Base-by-base conservation (phyloP, 139 green algal genomes). In the Chlorella sp. region DNA sequence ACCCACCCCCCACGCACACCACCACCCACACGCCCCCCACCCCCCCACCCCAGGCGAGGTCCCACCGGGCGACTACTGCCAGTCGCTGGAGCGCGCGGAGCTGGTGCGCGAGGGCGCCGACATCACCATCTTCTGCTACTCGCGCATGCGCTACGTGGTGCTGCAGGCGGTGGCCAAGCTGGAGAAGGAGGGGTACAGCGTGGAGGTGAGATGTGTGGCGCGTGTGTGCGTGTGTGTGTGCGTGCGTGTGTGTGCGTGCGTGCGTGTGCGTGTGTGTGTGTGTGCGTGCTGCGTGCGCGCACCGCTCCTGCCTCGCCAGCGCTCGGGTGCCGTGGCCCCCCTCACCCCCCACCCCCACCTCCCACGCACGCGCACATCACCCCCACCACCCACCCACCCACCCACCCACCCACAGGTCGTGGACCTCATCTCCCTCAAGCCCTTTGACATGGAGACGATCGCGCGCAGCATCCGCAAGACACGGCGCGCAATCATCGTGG, bases 361-460 rank as follows among this genome's bases (percentile, higher is more conserved):
- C n/a, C n/a, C n/a, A n/a, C n/a, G n/a, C n/a, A n/a, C n/a, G n/a
- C n/a, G n/a, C n/a, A n/a, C n/a, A n/a, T n/a, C n/a, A n/a, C n/a
- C n/a, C n/a, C n/a, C n/a, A n/a, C n/a, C n/a, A n/a, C n/a, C n/a
- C n/a, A n/a, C 40, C 8, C 4, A 14, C 58, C 9, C 5, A 6
- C 3, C 4, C 58, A 42, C 1, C 64, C 2, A 3, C 29, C 11
- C 40, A 29, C 87, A 95, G 91, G 91, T 98, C 31, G 86, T 98
- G 48, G 95, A 98, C 87, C 88, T 98, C 21, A 98, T 98, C 88
- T 93, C 81, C 82, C 79, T 98, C 43, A 98, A 98, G 91, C 95
- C 95, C 27, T 97, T 98, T 72, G 95, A 98, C 87, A 94, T 97
- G 91, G 86, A 97, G 67, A 94, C 93, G 55, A 98, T 98, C 85